Evolutionary conservation across 495 filamentous ascomycete species (phyloP), one percentile per base, ranked within the genome.

Genomic region (Penicillium daleae): DNA sequence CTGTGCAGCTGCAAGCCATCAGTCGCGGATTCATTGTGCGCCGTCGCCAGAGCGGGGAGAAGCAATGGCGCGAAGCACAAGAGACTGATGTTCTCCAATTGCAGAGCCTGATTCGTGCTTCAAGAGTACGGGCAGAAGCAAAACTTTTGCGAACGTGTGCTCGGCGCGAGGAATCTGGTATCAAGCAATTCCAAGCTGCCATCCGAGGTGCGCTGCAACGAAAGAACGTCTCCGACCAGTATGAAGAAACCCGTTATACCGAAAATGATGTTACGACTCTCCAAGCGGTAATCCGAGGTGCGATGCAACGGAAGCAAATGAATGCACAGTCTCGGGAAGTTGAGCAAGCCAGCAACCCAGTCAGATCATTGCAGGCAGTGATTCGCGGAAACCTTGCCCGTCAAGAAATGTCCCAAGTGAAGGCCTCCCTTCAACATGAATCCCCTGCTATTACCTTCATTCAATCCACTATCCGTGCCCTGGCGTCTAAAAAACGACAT

Each of bases 101-200:
- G n/a, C 95, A 99, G 74, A 95, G 88, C 65, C 78, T 96, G 31
- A 85, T 93, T 58, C 83, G 95, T 68, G 96, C 88, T 4, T 82
- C 83, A 42, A 94, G 89, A 74, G 87, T 87, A 42, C 85, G 96
- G 67, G 79, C 83, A 51, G 78, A 91, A 71, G 83, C 89, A 60
- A 85, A 85, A 63, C 77, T 83, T 56, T 79, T 91, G 60, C 88
- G 82, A 68, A 84, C 82, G 66, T 80, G 83, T 61, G 77, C 93
- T 64, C 80, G 82, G 54, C 76, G 75, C 63, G 85, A 87, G 27
- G 78, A 81, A 33, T 78, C 83, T 60, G 85, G 86, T 2, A 78
- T 90, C 57, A 79, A 84, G 59, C 66, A 76, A 7, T 74, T 90
- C 42, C 88, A 90, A 67, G 81, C 87, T 26, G 85, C 86, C 33